phyloP scores from a whole-genome alignment of 495 filamentous ascomycete genomes.

The Xylaria longipes region DNA sequence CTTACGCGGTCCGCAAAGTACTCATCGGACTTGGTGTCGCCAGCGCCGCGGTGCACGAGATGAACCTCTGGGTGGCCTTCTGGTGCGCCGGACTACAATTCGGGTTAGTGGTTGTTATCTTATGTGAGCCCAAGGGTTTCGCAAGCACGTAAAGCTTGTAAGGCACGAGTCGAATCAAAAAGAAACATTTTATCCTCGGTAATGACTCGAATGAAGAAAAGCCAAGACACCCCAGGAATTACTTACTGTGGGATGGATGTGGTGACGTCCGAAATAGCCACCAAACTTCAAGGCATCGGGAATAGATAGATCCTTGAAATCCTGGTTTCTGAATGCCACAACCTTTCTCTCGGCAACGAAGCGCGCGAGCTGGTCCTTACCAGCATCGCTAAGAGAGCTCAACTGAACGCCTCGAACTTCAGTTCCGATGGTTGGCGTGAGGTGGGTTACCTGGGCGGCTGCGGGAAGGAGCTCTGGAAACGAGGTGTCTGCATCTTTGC shows the following conservation, averaged over 20 bases:
- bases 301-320: conserved; percentile 78
- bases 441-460: conserved; percentile 57
- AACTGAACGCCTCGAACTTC: conserved; percentile 81
- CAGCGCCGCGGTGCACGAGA: conserved; percentile 75
- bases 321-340: conserved; percentile 80
- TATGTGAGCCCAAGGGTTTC: not conserved
- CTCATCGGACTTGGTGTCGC: conserved; percentile 60
- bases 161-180: not conserved
- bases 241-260: conserved; percentile 74
- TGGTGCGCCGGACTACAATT: conserved; percentile 64
- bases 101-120: not conserved
- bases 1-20: conserved; percentile 70
- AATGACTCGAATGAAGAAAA: not conserved
- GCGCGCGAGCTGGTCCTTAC: conserved; percentile 82
- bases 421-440: conserved; percentile 77
- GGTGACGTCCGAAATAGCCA: conserved; percentile 79
- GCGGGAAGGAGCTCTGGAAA: conserved; percentile 70
- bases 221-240: not conserved
- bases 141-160: not conserved
- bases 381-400: conserved; percentile 66
- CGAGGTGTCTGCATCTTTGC: conserved; percentile 70
- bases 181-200: not conserved
- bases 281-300: conserved; percentile 72
- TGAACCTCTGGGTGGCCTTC: conserved; percentile 76
- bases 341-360: conserved; percentile 81